Conservation (phyloP, 768 basidiomycete genomes). For the Leccinum incarnatum region DNA sequence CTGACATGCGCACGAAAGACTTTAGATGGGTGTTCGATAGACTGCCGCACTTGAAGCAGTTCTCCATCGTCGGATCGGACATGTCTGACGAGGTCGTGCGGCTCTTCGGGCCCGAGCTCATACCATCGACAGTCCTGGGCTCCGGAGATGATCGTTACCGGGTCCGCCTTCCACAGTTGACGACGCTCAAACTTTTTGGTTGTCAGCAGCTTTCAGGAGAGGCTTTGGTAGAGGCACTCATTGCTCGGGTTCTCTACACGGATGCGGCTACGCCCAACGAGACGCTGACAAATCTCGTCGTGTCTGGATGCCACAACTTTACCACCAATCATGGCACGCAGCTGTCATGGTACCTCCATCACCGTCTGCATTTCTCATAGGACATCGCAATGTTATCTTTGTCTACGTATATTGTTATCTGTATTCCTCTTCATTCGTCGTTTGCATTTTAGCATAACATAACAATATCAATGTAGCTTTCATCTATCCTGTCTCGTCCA, state of each 20-base stretch:
- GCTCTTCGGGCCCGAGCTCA: conserved; percentile 47
- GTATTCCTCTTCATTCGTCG: neutral
- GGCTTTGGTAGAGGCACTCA: conserved; percentile 52
- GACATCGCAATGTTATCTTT: neutral
- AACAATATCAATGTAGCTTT: neutral
- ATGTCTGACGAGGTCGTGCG: conserved; percentile 73
- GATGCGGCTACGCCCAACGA: conserved; percentile 31
- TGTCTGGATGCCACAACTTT: conserved; percentile 25
- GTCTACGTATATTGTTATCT: conserved; percentile 9
- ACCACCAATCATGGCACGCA: conserved; percentile 19
- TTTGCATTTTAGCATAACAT: neutral
- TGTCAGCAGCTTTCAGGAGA: conserved; percentile 64
- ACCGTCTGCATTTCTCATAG: conserved; percentile 30
- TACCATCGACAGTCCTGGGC: conserved; percentile 5
- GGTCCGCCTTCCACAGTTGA: conserved; percentile 55
- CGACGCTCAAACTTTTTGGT: conserved; percentile 50
- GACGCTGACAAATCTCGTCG: conserved; percentile 25
- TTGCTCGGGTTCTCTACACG: conserved; percentile 43
- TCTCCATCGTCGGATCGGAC: conserved; percentile 75
- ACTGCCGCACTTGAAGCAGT: conserved; percentile 52
- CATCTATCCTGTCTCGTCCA: too few species aligned
- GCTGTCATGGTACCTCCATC: conserved; percentile 25
- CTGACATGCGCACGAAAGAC: conserved; percentile 83
- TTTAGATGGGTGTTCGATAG: conserved; percentile 66
- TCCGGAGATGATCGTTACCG: conserved; percentile 20